phyloP scores from a whole-genome alignment of 768 basidiomycete genomes.

The Collybia sp. region DNA sequence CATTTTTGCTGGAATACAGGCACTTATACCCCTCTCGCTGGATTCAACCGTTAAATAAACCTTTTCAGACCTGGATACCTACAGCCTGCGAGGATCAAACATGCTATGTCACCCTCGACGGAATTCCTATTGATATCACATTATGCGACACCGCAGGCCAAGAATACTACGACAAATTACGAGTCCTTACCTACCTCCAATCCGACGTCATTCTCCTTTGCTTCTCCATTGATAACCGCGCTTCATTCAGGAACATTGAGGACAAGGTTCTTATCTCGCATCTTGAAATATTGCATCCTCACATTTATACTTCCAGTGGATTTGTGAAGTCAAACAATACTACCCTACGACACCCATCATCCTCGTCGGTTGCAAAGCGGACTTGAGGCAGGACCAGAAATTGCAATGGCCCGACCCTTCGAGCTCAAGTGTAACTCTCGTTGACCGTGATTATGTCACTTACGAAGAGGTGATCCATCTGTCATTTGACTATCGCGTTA shows the following conservation, averaged over 20 bases:
- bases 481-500: no score
- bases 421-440: constrained; percentile 60
- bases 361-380: constrained; percentile 94
- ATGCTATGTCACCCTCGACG: constrained; percentile 95
- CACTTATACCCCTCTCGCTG: no score
- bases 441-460: constrained; percentile 8
- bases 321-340: constrained; percentile 92
- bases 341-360: constrained; percentile 89
- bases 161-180: constrained; percentile 81
- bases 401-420: constrained; percentile 36
- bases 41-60: no score
- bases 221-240: constrained; percentile 92
- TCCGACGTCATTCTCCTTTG: constrained; percentile 99
- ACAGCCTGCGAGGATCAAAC: constrained; percentile 99
- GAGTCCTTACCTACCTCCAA: constrained; percentile 96
- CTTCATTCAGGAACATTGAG: constrained; percentile 93
- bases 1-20: no score
- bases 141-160: constrained; percentile 99
- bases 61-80: constrained; percentile 25
- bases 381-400: constrained; percentile 65
- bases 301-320: constrained; percentile 62
- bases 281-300: constrained; percentile 11
- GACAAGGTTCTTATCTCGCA: constrained; percentile 59
- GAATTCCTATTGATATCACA: constrained; percentile 96
- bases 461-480: no score